These are phyloP conservation scores for Posidonia oceanica DNA, from an alignment of 116 monocot species.

Conservation along the genomic window DNA sequence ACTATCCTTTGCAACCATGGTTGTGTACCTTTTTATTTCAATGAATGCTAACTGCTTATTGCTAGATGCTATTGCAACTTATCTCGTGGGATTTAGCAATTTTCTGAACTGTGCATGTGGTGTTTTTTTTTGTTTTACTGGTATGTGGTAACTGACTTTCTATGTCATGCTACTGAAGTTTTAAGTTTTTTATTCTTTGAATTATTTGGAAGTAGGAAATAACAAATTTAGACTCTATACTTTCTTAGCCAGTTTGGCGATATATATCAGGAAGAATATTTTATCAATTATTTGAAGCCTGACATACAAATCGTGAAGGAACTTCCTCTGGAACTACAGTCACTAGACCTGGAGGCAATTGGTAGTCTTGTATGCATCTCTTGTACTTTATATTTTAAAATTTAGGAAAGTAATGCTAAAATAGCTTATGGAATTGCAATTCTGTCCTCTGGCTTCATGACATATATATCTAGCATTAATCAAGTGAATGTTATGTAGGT, in stretches of 20 bases:
- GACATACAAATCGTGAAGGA: conserved; percentile 82
- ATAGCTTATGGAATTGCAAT: neutral
- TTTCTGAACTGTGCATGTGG: too few relatives aligned
- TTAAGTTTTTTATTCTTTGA: neutral
- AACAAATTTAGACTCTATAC: conserved; percentile 3
- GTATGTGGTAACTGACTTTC: neutral
- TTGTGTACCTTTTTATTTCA: too few relatives aligned
- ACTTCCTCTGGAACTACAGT: conserved; percentile 71
- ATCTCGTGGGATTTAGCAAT: neutral
- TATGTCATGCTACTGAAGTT: neutral
- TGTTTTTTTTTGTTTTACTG: neutral
- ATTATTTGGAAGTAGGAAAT: neutral
- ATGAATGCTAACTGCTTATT: too few relatives aligned
- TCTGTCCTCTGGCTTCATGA: neutral
- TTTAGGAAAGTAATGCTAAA: neutral
- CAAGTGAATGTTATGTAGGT: conserved; percentile 28
- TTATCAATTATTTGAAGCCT: conserved; percentile 58
- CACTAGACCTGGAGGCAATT: conserved; percentile 80
- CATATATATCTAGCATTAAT: conserved; percentile 2
- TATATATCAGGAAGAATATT: conserved; percentile 96
- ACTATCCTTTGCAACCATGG: too few relatives aligned
- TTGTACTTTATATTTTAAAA: neutral
- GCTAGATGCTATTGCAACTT: neutral
- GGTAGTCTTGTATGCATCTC: conserved; percentile 78
- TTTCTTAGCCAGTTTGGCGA: conserved; percentile 86